These are phyloP conservation scores for Didymella pinodella DNA, from an alignment of 2,329 filamentous ascomycete genomes.

Conservation along the genomic window DNA sequence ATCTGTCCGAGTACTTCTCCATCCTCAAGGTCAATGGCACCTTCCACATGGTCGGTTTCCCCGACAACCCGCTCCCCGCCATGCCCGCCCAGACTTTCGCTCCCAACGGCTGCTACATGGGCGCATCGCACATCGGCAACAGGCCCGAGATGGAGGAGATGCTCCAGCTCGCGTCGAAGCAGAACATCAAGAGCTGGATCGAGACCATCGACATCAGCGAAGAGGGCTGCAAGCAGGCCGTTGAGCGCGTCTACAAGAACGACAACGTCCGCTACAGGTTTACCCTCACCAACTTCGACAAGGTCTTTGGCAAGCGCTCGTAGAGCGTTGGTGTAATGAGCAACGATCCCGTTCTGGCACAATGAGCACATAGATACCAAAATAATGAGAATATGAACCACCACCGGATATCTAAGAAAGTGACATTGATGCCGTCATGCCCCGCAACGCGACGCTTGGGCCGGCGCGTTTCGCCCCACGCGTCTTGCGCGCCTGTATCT, in stretches of 20 bases:
- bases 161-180: slow-evolving; percentile 59
- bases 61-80: slow-evolving; percentile 75
- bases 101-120: slow-evolving; percentile 69
- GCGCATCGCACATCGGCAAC: slow-evolving; percentile 61
- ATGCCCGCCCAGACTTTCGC: slow-evolving; percentile 79
- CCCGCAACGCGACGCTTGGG: slow-evolving; percentile 20
- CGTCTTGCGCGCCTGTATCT: background rate
- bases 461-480: slow-evolving; percentile 13
- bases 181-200: slow-evolving; percentile 63
- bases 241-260: slow-evolving; percentile 70
- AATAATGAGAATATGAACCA: slow-evolving; percentile 21
- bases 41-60: slow-evolving; percentile 82
- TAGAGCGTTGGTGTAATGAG: slow-evolving; percentile 25
- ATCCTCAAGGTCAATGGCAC: slow-evolving; percentile 82
- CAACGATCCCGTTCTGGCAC: slow-evolving; percentile 8
- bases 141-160: slow-evolving; percentile 60
- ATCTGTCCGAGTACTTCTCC: slow-evolving; percentile 74
- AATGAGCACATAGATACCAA: slow-evolving; percentile 20
- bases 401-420: background rate
- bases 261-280: slow-evolving; percentile 77
- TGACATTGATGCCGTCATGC: slow-evolving; percentile 11
- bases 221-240: slow-evolving; percentile 72
- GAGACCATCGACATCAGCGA: slow-evolving; percentile 76
- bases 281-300: slow-evolving; percentile 72
- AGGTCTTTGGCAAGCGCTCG: slow-evolving; percentile 66